These are phyloP conservation scores for Pouteria glomerata DNA, from an alignment of 148 eudicot genomes.

Conservation along the genomic window DNA sequence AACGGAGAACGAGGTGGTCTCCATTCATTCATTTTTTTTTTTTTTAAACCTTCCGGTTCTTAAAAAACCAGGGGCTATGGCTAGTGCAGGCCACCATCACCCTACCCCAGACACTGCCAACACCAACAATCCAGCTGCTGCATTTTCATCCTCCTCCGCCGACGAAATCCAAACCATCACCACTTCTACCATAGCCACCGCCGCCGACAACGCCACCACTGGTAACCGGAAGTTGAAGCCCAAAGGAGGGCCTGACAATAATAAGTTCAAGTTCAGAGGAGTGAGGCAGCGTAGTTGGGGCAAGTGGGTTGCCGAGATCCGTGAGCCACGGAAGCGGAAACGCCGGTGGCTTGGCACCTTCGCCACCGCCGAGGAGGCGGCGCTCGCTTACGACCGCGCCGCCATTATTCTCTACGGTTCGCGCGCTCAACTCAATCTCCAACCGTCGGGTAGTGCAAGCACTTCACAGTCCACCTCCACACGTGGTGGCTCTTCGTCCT, in stretches of 20 bases:
- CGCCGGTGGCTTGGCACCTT: slow-evolving; percentile 93
- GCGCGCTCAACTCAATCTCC: slow-evolving; percentile 78
- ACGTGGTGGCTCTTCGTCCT: slow-evolving; percentile 18
- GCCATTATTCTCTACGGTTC: slow-evolving; percentile 69
- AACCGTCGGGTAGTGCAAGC: slow-evolving; percentile 23
- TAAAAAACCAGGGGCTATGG: background rate
- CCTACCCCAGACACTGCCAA: background rate
- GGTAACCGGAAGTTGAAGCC: slow-evolving; percentile 38
- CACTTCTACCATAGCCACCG: too few species aligned
- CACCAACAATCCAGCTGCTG: slow-evolving; percentile 8
- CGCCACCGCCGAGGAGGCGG: slow-evolving; percentile 92
- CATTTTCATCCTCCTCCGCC: too few species aligned
- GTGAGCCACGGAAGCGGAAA: slow-evolving; percentile 73
- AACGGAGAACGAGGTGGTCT: too few species aligned
- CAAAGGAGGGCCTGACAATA: slow-evolving; percentile 78
- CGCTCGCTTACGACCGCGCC: slow-evolving; percentile 91
- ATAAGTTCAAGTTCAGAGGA: slow-evolving; percentile 69
- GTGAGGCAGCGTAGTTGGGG: slow-evolving; percentile 97
- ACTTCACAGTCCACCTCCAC: slow-evolving; percentile 31
- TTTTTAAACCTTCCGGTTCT: too few species aligned
- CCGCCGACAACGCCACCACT: slow-evolving; percentile 13
- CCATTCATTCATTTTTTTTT: too few species aligned
- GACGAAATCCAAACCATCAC: too few species aligned
- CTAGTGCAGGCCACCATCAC: slow-evolving; percentile 11
- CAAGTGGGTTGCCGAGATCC: slow-evolving; percentile 96